phyloP scores from a whole-genome alignment of 2,329 filamentous ascomycete genomes.

The Phoma herbarum region DNA sequence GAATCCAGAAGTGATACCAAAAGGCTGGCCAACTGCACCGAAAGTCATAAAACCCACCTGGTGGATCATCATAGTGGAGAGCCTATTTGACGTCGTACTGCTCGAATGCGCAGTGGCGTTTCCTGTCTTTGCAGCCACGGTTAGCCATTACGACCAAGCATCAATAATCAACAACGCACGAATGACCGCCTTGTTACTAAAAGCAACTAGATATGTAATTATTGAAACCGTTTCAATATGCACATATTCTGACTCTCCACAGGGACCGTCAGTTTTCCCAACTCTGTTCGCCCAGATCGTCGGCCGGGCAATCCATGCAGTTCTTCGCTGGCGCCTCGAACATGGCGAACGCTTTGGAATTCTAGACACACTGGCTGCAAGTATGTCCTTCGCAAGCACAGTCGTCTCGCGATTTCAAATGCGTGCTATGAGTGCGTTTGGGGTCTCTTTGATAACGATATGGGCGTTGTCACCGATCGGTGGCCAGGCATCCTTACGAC shows the following conservation, averaged over 20 bases:
- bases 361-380: not conserved
- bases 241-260: not conserved
- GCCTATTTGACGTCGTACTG: not conserved
- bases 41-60: too few relatives aligned
- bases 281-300: not conserved
- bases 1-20: too few relatives aligned
- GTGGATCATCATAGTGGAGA: too few relatives aligned
- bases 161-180: not conserved
- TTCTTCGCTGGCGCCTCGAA: constrained; percentile 2
- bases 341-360: not conserved
- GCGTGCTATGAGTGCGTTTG: not conserved
- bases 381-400: not conserved
- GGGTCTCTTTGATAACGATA: not conserved
- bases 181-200: not conserved
- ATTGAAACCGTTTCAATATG: not conserved
- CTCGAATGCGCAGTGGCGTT: not conserved
- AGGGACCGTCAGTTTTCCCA: constrained; percentile 4
- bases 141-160: constrained; percentile 1
- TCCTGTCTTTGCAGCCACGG: constrained; percentile 1
- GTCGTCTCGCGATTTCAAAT: not conserved
- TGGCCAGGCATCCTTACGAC: constrained; percentile 1
- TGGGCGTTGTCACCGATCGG: constrained; percentile 2
- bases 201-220: not conserved
- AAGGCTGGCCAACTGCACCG: too few relatives aligned
- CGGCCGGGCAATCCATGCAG: not conserved